Evolutionary conservation across 2,329 filamentous ascomycete species (phyloP).

Genomic region (Emergomyces pasteurianus): DNA sequence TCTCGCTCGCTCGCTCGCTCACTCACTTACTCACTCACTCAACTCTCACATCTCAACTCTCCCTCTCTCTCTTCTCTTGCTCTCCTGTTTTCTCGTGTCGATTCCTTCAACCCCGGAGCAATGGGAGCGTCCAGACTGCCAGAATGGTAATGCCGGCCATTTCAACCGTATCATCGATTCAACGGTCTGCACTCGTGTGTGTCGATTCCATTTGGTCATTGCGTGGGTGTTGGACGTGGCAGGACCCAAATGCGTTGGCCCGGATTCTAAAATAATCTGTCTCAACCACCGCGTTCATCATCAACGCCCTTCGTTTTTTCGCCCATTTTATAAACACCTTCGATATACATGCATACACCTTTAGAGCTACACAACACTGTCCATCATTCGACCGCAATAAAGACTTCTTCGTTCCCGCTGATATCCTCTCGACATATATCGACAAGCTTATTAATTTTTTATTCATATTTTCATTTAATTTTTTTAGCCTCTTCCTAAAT

Average conservation of each 20-base stretch:
- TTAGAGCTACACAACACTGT: background rate
- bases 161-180: background rate
- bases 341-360: background rate
- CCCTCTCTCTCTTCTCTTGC: too few relatives aligned
- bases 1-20: too few relatives aligned
- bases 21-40: too few relatives aligned
- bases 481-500: too few relatives aligned
- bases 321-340: too few relatives aligned
- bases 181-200: constrained; percentile 1
- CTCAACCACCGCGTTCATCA: background rate
- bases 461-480: too few relatives aligned
- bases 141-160: background rate
- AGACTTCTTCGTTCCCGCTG: background rate
- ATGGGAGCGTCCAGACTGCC: background rate
- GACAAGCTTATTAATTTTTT: too few relatives aligned
- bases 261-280: constrained; percentile 5
- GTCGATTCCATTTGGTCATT: constrained; percentile 2
- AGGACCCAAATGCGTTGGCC: constrained; percentile 7
- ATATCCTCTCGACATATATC: background rate
- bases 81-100: too few relatives aligned
- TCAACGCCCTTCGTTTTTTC: too few relatives aligned
- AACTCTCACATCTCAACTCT: too few relatives aligned
- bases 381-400: background rate
- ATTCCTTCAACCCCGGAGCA: background rate
- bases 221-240: constrained; percentile 3